phyloP scores from a whole-genome alignment of 2,329 filamentous ascomycete genomes.

The Rhynchosporium graminicola region DNA sequence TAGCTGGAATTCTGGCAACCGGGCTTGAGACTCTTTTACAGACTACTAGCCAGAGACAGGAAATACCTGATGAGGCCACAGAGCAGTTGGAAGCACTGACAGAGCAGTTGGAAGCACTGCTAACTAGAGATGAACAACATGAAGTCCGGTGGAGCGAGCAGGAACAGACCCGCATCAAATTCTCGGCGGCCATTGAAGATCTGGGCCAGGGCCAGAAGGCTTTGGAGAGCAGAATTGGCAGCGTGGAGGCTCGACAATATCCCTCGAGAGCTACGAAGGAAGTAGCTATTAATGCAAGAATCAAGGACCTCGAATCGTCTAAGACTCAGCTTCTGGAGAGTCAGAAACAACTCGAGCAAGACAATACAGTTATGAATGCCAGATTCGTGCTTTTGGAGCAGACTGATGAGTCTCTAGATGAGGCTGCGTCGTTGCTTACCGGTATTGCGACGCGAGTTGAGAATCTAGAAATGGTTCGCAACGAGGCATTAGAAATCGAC shows the following conservation, averaged over 20 bases:
- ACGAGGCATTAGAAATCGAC: not conserved
- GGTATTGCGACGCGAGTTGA: not conserved
- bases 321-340: not conserved
- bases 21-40: not conserved
- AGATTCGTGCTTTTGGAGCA: slow-evolving; percentile 3
- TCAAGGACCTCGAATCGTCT: not conserved
- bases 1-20: not conserved
- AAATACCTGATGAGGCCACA: not conserved
- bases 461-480: not conserved
- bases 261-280: not conserved
- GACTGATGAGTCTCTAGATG: not conserved
- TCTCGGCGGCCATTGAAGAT: not conserved
- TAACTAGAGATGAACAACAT: slow-evolving; percentile 6
- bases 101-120: not conserved
- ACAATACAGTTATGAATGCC: not conserved
- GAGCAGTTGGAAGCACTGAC: not conserved
- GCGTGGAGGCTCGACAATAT: not conserved
- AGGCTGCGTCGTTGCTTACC: not conserved
- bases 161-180: not conserved
- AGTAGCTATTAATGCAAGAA: not conserved
- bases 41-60: not conserved
- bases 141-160: not conserved
- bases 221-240: not conserved
- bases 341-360: slow-evolving; percentile 1
- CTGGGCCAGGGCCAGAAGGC: not conserved